These are phyloP conservation scores for Hypoxylon sp. DNA, from an alignment of 2,329 filamentous ascomycete species.

Conservation along the genomic window DNA sequence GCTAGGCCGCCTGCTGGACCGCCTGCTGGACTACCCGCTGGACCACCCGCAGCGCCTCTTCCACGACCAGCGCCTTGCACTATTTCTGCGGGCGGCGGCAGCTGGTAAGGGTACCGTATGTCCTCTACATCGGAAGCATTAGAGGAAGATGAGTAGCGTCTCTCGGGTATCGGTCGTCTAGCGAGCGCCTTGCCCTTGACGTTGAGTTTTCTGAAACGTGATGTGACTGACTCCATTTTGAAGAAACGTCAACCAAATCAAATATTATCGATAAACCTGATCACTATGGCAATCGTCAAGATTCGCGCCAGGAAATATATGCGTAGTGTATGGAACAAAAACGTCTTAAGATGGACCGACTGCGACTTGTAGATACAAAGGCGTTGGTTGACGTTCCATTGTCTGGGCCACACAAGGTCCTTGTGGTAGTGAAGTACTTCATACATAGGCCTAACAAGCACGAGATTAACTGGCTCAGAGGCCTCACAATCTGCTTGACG, in stretches of 20 bases:
- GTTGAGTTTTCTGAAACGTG: background rate
- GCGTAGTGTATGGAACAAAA: slow-evolving; percentile 1
- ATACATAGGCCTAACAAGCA: background rate
- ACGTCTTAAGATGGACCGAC: background rate
- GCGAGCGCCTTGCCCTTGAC: background rate
- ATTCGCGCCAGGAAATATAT: background rate
- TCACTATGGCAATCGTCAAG: no score
- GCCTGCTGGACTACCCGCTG: no score
- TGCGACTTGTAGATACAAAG: background rate
- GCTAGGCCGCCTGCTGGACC: no score
- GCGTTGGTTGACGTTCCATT: background rate
- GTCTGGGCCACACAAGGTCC: background rate
- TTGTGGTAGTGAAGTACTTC: background rate
- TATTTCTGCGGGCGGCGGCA: no score
- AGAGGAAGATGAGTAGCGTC: background rate
- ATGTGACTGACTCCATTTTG: background rate
- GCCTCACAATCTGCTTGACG: no score
- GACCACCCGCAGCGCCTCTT: no score
- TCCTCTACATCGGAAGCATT: background rate
- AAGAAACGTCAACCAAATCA: background rate
- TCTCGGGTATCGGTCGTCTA: background rate
- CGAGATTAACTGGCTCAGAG: background rate
- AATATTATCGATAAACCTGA: background rate
- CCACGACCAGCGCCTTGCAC: no score
- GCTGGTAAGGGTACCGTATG: no score